Base-by-base conservation (phyloP, 805 yeast species). In the Metschnikowia arizonensis region DNA sequence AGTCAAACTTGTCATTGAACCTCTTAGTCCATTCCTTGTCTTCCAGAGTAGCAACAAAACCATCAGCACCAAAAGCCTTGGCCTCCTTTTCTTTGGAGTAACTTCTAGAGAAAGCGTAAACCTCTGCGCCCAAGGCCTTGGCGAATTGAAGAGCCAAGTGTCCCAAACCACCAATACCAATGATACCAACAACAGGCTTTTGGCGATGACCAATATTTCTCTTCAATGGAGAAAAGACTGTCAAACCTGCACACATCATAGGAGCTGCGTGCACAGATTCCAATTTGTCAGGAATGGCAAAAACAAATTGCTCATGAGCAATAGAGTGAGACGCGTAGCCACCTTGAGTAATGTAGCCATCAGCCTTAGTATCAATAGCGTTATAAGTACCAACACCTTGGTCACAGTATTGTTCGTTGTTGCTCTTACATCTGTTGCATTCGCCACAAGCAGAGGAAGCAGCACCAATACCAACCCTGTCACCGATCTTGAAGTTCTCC, bases 201-300 rank as follows among this genome's bases (percentile, higher is more conserved):
- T 48, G 42, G 29, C 44, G 17, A 40, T 42, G 33, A 37, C 44
- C 40, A 50, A 52, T 55, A 45, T 74, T 78, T 62, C 82, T 72
- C 47, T 75, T 68, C 54, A 85, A 63, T 45, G 91, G 91, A 6
- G 86, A 76, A 66, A 68, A 84, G 11, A 79, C 82, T 10, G 91
- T 85, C 59, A 82, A 68, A 45, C 91, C 91, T 45, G 88, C 91
- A 69, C 91, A 85, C 68, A 83, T 65, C 66, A 85, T 66, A 42
- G 90, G 89, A 3, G 88, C 89, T 24, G 80, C 87, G 23, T 71
- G 66, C 29, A 72, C 77, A 36, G 78, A 68, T 30, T 75, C 69
- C 47, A 78, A 53, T 12, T 44, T 58, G 6, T 75, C 78, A 36
- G 91, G 90, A 47, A 84, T 76, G 38, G 79, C 79, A 66, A 84